A percentile compares a stretch with the other conserved stretches of the same genome.
Evolutionary conservation across 179 eudicot genomes (phyloP).

Genomic region (Silene vulgaris): DNA sequence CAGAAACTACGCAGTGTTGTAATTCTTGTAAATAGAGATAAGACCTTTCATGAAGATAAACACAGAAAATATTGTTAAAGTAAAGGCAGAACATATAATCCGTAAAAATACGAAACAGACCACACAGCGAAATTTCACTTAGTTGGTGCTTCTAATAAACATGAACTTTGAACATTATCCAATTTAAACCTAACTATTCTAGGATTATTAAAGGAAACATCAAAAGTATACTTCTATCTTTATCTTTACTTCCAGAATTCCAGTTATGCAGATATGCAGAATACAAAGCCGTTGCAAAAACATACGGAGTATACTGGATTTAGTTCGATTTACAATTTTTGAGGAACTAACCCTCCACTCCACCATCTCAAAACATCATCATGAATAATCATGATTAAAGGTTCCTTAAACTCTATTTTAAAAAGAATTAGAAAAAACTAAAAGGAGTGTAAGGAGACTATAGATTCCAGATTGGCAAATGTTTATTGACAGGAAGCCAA

Average conservation of each 20-base stretch:
- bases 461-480: not conserved
- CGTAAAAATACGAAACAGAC: not conserved
- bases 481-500: not conserved
- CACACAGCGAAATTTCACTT: not conserved
- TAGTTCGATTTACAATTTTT: not conserved
- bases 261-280: not conserved
- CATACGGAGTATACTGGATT: not conserved
- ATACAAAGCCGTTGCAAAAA: not conserved
- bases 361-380: not conserved
- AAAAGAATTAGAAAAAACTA: not conserved
- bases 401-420: not conserved
- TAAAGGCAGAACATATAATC: not conserved
- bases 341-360: not conserved
- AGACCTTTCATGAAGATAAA: not conserved
- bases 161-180: constrained; percentile 1
- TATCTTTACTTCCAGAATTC: not conserved
- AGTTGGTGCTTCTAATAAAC: not conserved
- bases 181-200: not conserved
- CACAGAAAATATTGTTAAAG: not conserved
- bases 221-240: not conserved
- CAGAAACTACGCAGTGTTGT: too few species aligned
- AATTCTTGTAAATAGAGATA: not conserved
- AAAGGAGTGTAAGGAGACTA: not conserved
- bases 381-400: not conserved
- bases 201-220: not conserved